A percentile compares a stretch with the other conserved stretches of the same genome.
Evolutionary conservation across 108 stramenopile genomes (phyloP).

Genomic region (Craspedostauros australis): DNA sequence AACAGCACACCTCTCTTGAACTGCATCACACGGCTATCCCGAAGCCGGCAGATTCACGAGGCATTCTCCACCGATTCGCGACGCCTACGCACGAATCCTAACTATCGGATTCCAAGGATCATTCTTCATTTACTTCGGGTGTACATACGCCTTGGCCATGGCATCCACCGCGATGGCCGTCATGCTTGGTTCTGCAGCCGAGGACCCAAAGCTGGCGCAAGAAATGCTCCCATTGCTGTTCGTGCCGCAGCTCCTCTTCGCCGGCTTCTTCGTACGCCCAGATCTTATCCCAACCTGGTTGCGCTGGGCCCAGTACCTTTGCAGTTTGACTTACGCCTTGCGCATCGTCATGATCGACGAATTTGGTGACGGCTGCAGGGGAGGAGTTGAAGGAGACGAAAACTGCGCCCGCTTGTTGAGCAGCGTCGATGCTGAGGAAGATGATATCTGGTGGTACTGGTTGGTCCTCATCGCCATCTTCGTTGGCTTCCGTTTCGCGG

Average conservation of each 20-base stretch:
- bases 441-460: constrained; percentile 54
- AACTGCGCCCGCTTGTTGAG: constrained; percentile 46
- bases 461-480: constrained; percentile 51
- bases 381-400: constrained; percentile 2
- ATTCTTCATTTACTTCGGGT: constrained; percentile 39
- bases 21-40: no score
- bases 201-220: constrained; percentile 54
- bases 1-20: no score
- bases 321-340: constrained; percentile 58
- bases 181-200: constrained; percentile 59
- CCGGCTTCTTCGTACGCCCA: constrained; percentile 67
- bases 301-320: constrained; percentile 69
- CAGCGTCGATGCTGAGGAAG: constrained; percentile 21
- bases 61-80: no score
- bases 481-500: constrained; percentile 48
- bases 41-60: no score
- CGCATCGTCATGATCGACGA: constrained; percentile 56
- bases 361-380: constrained; percentile 29
- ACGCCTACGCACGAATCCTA: no score
- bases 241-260: constrained; percentile 86
- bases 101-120: constrained; percentile 38
- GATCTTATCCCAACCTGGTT: constrained; percentile 66
- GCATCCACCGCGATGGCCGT: constrained; percentile 59
- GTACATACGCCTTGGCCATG: constrained; percentile 52
- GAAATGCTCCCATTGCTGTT: constrained; percentile 70